phyloP scores from a whole-genome alignment of 176 grass and related monocot genomes.

The Oryza punctata region DNA sequence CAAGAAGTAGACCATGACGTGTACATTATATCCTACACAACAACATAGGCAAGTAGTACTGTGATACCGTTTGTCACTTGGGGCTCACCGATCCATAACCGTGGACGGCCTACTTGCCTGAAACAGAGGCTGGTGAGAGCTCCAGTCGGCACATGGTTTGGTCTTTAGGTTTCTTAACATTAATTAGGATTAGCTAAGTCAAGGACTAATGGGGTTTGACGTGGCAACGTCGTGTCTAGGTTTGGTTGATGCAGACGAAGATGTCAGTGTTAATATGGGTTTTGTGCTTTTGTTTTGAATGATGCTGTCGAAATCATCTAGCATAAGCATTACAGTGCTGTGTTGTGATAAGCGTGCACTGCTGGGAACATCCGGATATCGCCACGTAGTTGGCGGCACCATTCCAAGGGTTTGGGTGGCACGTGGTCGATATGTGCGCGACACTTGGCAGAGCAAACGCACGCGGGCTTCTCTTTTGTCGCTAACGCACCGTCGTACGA shows the following conservation, averaged over 20 bases:
- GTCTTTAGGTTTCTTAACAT: not conserved
- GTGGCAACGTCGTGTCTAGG: conserved; percentile 3
- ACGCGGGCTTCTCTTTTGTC: conserved; percentile 22
- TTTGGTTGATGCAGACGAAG: not conserved
- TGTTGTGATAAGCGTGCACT: not conserved
- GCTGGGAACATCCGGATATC: not conserved
- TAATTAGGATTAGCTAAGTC: not conserved
- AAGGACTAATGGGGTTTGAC: conserved; percentile 28
- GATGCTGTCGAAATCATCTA: not conserved
- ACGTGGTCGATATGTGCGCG: conserved; percentile 5
- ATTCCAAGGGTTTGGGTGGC: not conserved
- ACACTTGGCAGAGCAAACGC: conserved; percentile 34
- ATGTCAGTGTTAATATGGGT: not conserved
- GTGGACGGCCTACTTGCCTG: not conserved
- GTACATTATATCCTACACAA: conserved; percentile 34
- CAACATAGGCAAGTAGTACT: not conserved
- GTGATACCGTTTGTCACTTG: not conserved
- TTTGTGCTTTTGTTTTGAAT: not conserved
- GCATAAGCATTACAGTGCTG: conserved; percentile 15
- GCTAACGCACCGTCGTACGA: not conserved
- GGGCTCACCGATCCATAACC: not conserved
- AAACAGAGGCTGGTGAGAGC: conserved; percentile 9
- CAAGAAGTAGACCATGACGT: not conserved
- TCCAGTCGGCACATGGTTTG: conserved; percentile 34
- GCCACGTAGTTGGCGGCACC: conserved; percentile 1